These are phyloP conservation scores for Pelargonium australe DNA, from an alignment of 441 rosid genomes.

Conservation along the genomic window DNA sequence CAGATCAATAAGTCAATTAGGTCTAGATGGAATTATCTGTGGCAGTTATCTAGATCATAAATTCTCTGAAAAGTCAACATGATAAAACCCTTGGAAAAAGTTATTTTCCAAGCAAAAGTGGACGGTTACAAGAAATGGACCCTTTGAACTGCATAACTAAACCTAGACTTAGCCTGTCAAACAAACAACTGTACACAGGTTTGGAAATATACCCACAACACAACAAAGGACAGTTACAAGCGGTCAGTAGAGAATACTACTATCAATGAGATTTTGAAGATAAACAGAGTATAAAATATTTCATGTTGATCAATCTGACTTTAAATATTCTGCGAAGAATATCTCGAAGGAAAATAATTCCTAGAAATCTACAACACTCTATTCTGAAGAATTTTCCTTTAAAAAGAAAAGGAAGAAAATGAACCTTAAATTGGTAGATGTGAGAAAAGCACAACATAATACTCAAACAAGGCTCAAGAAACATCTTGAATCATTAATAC, in stretches of 20 bases:
- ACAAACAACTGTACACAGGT: neutral
- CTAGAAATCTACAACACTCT: neutral
- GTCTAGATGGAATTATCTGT: neutral
- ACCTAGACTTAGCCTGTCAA: neutral
- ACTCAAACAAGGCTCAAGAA: constrained; percentile 7
- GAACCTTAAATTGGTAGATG: neutral
- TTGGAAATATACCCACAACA: neutral
- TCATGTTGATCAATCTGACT: neutral
- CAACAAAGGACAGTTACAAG: neutral
- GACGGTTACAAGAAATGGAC: neutral
- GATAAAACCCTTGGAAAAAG: neutral
- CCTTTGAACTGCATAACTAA: neutral
- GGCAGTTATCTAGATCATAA: neutral
- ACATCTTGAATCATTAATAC: neutral
- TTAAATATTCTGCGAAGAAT: neutral
- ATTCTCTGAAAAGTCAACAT: neutral
- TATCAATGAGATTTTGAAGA: neutral
- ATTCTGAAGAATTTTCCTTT: neutral
- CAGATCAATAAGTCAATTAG: neutral
- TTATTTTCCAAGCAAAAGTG: neutral
- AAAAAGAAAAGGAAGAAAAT: neutral
- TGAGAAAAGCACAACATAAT: neutral
- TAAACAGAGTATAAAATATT: neutral
- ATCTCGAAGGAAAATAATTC: too few species aligned
- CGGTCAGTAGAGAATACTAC: neutral